phyloP scores from a whole-genome alignment of 371 early-diverging fungal genomes.

The Mucor saturninus region DNA sequence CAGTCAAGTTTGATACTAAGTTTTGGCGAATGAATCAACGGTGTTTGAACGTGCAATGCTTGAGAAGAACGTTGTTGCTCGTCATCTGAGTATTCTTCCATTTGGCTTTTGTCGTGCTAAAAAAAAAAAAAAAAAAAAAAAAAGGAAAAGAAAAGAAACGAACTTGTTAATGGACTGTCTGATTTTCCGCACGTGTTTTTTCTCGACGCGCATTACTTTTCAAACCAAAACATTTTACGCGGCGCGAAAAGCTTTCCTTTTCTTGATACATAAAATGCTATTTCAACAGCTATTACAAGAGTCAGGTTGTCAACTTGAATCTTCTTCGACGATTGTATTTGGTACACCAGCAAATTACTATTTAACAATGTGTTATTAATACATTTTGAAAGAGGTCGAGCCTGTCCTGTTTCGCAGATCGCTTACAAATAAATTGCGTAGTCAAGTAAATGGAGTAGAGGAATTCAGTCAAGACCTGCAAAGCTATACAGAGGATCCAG shows the following conservation, averaged over 20 bases:
- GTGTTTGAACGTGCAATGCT: slow-evolving; percentile 52
- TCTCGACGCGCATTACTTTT: neutral
- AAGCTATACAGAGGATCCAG: slow-evolving; percentile 27
- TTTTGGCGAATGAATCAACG: slow-evolving; percentile 49
- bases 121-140: slow-evolving; percentile 10
- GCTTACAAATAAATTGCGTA: slow-evolving; percentile 34
- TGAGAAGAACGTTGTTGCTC: slow-evolving; percentile 36
- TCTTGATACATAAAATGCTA: slow-evolving; percentile 12
- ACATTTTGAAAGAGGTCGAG: slow-evolving; percentile 19
- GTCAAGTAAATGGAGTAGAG: slow-evolving; percentile 24
- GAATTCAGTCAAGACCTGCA: slow-evolving; percentile 38
- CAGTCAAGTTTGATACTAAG: slow-evolving; percentile 49
- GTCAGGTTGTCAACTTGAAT: slow-evolving; percentile 17
- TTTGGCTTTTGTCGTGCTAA: neutral
- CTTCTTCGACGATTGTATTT: slow-evolving; percentile 10
- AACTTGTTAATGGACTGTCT: neutral
- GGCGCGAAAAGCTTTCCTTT: neutral
- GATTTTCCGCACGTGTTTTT: slow-evolving; percentile 2
- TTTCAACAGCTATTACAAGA: slow-evolving; percentile 19
- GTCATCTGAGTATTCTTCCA: slow-evolving; percentile 53
- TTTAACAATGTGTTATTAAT: neutral
- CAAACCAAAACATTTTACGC: neutral
- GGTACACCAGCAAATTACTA: slow-evolving; percentile 6
- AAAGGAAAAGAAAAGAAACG: slow-evolving; percentile 6
- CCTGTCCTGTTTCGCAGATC: slow-evolving; percentile 37